Evolutionary conservation across 768 basidiomycete genomes (phyloP), one percentile per base, ranked within the genome.

Genomic region (Epithele typhae): DNA sequence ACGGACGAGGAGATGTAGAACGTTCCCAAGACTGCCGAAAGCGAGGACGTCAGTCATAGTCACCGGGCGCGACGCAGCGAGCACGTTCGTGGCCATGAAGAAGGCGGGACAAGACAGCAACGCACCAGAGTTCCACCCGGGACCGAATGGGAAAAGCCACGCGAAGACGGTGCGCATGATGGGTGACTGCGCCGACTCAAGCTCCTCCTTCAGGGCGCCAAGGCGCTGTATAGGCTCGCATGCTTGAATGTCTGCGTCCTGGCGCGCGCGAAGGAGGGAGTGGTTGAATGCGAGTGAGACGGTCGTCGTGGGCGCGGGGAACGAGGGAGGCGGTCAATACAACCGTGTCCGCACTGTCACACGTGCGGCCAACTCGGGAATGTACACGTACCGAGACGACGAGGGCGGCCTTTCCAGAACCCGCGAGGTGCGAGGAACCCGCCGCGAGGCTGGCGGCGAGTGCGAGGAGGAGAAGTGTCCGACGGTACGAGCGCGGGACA

Each of bases 1-100:
- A 78, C 89, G 61, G 64, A 93, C 92, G 91, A 94, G 75, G 89
- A 92, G 68, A 94, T 94, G 72, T 94, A 94, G 74, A 94, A 92
- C 17, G 92, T 94, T 52, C 88, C 92, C 23, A 94, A 74, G 46
- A 96, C 79, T 78, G 54, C 24, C 37, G 27, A 58, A 54, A 23
- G 33, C 23, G 23, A 39, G 37, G 17, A 32, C 37, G 32, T 52
- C 37, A 52, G 42, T 43, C 32, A 43, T 23, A 10, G 24, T 15
- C 25, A n/a, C 43, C 17, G 24, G 24, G 10, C 40, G 43, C n/a
- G 35, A 24, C 25, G 24, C 18, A 4, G 22, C 27, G n/a, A n/a
- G 43, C 52, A 51, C 51, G 55, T 52, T 50, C 51, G 45, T 46
- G 23, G 27, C 6, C 25, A 32, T 22, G 14, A 24, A 22, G 15